Evolutionary conservation across 495 filamentous ascomycete species (phyloP).

Genomic region (Lichina pygmaea): DNA sequence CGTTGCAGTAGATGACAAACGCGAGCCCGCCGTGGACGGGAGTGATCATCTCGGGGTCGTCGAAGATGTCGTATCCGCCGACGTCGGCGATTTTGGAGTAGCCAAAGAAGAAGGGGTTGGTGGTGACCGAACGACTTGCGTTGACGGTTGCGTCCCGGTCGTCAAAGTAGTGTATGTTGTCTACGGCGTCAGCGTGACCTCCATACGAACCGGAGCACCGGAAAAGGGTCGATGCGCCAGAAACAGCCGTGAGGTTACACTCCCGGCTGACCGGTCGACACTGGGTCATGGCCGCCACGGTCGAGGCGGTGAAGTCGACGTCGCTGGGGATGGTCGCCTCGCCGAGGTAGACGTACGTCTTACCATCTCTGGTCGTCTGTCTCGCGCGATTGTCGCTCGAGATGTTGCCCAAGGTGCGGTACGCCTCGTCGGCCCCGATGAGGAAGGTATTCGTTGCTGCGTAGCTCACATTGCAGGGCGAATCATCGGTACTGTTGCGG

Average conservation of each 20-base stretch:
- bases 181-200: not conserved
- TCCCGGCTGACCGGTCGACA: not conserved
- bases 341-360: not conserved
- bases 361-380: not conserved
- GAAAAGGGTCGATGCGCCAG: not conserved
- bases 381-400: not conserved
- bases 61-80: not conserved
- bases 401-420: not conserved
- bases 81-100: not conserved
- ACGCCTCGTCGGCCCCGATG: not conserved
- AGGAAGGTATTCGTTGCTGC: not conserved
- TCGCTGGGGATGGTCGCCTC: not conserved
- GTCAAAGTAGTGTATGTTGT: not conserved
- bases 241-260: not conserved
- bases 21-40: not conserved
- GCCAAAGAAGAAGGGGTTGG: not conserved
- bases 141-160: not conserved
- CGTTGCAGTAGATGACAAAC: slow-evolving; percentile 1
- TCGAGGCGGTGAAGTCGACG: not conserved
- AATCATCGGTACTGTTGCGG: no score
- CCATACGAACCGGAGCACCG: not conserved
- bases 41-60: not conserved
- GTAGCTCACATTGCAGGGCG: not conserved
- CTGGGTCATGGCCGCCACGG: not conserved
- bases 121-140: not conserved